Conservation (phyloP, 768 basidiomycete species). For the Gelatoporia subvermispora region DNA sequence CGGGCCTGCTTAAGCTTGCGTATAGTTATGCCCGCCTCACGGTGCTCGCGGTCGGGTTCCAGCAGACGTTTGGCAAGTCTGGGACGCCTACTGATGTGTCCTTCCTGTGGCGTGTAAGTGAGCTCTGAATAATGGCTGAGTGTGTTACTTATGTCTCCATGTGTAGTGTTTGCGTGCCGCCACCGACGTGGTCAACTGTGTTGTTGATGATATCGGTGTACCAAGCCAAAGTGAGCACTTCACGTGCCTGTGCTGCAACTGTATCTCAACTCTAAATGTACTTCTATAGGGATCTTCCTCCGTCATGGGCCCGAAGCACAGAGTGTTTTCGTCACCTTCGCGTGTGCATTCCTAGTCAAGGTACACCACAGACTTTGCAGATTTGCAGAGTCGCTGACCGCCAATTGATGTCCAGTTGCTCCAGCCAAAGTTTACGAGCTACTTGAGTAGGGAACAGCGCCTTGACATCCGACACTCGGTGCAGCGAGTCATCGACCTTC, state of each 20-base stretch:
- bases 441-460: conserved; percentile 55
- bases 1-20: conserved; percentile 18
- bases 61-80: conserved; percentile 29
- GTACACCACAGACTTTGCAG: conserved; percentile 28
- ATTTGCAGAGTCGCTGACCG: not conserved
- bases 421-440: conserved; percentile 65
- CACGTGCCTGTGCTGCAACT: no score
- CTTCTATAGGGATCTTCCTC: conserved; percentile 44
- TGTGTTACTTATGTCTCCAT: not conserved
- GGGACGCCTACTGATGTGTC: conserved; percentile 21
- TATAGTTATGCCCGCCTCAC: conserved; percentile 34
- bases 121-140: not conserved
- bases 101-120: conserved; percentile 22
- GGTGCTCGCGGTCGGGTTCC: conserved; percentile 39
- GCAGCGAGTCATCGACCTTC: conserved; percentile 59
- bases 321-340: conserved; percentile 75
- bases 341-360: conserved; percentile 80
- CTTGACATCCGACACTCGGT: conserved; percentile 59
- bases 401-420: conserved; percentile 49
- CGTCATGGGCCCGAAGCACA: conserved; percentile 78
- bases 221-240: conserved; percentile 14
- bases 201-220: conserved; percentile 26
- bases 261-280: not conserved
- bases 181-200: conserved; percentile 21
- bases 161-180: conserved; percentile 20